Evolutionary conservation across 2,329 filamentous ascomycete species (phyloP).

Genomic region (Sporothrix pallida): DNA sequence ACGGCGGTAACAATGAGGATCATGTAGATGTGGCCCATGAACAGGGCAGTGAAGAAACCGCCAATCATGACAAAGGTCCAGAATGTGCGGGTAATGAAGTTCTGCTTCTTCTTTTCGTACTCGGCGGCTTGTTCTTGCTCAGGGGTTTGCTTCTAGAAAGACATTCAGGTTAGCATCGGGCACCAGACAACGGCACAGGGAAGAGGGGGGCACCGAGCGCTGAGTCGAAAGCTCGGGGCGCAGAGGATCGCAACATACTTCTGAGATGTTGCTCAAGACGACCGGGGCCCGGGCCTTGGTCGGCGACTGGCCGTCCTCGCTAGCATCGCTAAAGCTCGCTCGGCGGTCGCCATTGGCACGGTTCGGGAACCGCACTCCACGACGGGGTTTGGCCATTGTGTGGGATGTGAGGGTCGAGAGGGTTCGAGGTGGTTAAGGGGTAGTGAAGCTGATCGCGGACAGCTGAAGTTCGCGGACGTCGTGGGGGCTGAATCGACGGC

Average conservation of each 20-base stretch:
- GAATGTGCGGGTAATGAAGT: constrained; percentile 94
- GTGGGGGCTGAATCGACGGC: background rate
- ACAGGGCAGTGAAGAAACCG: constrained; percentile 88
- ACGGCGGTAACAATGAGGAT: constrained; percentile 90
- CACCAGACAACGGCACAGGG: background rate
- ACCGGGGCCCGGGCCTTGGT: constrained; percentile 42
- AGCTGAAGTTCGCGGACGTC: constrained; percentile 7
- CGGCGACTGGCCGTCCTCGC: constrained; percentile 38
- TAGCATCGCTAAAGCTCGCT: constrained; percentile 70
- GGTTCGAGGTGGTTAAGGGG: background rate
- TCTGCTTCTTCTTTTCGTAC: constrained; percentile 98
- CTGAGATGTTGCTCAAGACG: constrained; percentile 48
- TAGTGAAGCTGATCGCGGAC: background rate
- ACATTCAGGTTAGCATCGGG: constrained; percentile 17
- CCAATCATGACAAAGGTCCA: constrained; percentile 99
- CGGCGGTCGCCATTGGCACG: constrained; percentile 65
- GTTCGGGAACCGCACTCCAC: constrained; percentile 62
- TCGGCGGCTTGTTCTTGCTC: constrained; percentile 61
- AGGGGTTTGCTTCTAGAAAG: constrained; percentile 50
- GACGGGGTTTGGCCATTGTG: constrained; percentile 48
- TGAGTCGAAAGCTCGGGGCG: background rate
- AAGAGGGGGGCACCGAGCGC: background rate
- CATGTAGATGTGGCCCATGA: constrained; percentile 97
- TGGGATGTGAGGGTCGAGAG: background rate
- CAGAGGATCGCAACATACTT: constrained; percentile 41